A percentile compares a stretch with the other conserved stretches of the same genome.
Evolutionary conservation across 78 protist species (phyloP).

Genomic region (Acrasis kona): DNA sequence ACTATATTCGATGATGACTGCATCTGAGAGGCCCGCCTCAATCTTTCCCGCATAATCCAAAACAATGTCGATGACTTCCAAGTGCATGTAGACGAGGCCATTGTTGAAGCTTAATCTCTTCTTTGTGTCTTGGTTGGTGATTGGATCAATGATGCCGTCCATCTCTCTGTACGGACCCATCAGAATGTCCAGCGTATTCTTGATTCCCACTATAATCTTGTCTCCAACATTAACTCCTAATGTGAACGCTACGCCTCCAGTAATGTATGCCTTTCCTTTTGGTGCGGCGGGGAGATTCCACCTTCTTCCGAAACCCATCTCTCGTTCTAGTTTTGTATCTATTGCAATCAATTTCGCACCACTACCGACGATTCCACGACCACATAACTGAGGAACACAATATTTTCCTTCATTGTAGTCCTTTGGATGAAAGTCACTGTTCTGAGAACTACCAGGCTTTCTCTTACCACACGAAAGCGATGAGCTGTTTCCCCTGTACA

Average conservation of each 20-base stretch:
- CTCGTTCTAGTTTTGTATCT: slow-evolving; percentile 11
- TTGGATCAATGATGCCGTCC: not conserved
- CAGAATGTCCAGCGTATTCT: not conserved
- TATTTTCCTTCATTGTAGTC: no score
- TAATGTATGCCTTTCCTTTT: not conserved
- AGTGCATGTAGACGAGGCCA: not conserved
- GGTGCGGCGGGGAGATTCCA: not conserved
- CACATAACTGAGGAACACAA: not conserved
- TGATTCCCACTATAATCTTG: not conserved
- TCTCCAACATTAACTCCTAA: not conserved
- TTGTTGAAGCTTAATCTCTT: not conserved
- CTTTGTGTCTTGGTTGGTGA: not conserved
- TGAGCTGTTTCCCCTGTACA: not conserved
- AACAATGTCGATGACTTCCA: not conserved
- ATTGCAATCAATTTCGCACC: slow-evolving; percentile 22
- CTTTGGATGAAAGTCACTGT: no score
- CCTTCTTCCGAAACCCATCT: slow-evolving; percentile 24
- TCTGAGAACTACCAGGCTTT: no score
- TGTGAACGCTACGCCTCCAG: not conserved
- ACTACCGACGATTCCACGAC: not conserved
- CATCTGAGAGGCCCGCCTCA: not conserved
- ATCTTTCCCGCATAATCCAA: no score
- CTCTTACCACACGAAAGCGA: not conserved
- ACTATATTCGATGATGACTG: not conserved
- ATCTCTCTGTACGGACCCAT: not conserved